Evolutionary conservation across 2,329 filamentous ascomycete species (phyloP).

Genomic region (Lecanicillium sp.): DNA sequence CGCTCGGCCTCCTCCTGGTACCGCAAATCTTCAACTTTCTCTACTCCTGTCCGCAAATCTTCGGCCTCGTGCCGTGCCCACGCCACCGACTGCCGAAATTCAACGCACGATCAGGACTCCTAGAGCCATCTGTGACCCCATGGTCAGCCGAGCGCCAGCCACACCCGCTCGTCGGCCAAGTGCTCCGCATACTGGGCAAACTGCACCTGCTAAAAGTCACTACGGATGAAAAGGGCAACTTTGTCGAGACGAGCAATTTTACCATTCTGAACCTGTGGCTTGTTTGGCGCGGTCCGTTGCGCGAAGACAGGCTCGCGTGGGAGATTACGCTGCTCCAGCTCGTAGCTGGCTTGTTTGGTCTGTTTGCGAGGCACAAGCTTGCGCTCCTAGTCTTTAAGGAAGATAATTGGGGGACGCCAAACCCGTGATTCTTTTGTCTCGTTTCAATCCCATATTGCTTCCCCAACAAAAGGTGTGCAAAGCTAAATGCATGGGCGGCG

Average conservation of each 20-base stretch:
- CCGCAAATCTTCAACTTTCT: constrained; percentile 96
- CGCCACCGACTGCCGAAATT: constrained; percentile 86
- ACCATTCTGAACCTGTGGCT: constrained; percentile 95
- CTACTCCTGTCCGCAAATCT: constrained; percentile 88
- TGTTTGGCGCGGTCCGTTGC: constrained; percentile 85
- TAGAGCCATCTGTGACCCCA: constrained; percentile 78
- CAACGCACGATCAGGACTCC: constrained; percentile 72
- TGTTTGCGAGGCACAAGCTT: constrained; percentile 79
- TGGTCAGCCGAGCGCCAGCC: constrained; percentile 65
- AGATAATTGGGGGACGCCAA: constrained; percentile 64
- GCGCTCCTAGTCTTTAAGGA: constrained; percentile 83
- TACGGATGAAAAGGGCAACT: constrained; percentile 57
- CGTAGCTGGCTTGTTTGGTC: constrained; percentile 65
- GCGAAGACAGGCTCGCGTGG: constrained; percentile 73
- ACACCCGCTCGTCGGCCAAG: constrained; percentile 49
- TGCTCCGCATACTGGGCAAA: constrained; percentile 59
- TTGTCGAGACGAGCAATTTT: constrained; percentile 79
- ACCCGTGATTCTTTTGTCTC: too few species aligned
- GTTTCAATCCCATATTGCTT: too few species aligned
- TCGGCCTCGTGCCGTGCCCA: constrained; percentile 83
- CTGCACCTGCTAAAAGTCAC: constrained; percentile 61
- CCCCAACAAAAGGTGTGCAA: too few species aligned
- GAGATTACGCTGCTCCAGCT: constrained; percentile 77
- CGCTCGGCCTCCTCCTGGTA: constrained; percentile 78
- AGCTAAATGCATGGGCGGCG: too few species aligned